These are phyloP conservation scores for Ophiostoma ulmi DNA, from an alignment of 2,329 filamentous ascomycete species.

Conservation along the genomic window DNA sequence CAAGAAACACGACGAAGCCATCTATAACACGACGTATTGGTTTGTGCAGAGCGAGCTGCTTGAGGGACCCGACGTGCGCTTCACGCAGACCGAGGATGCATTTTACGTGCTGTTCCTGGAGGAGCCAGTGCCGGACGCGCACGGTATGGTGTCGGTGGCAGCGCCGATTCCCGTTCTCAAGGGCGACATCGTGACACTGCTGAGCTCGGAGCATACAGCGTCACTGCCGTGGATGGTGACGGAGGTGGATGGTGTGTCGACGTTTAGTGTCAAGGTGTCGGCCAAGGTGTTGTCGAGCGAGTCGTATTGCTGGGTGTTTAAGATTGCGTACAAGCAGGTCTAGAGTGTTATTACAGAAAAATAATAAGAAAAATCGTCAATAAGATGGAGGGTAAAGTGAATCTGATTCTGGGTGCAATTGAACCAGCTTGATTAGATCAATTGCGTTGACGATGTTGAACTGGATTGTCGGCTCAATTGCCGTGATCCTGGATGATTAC, in stretches of 20 bases:
- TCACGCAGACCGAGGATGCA: constrained; percentile 43
- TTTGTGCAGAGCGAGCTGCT: constrained; percentile 34
- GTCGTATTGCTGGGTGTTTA: constrained; percentile 41
- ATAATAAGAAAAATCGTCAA: not conserved
- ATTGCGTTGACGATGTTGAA: not conserved
- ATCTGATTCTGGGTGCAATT: not conserved
- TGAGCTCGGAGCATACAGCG: constrained; percentile 30
- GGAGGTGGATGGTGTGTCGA: constrained; percentile 10
- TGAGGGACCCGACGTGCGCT: constrained; percentile 35
- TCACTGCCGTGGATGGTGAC: constrained; percentile 29
- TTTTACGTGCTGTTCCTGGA: constrained; percentile 41
- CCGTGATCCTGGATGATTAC: not conserved
- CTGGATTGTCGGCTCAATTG: not conserved
- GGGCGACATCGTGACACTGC: constrained; percentile 41
- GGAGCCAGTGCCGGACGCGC: constrained; percentile 29
- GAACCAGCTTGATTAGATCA: not conserved
- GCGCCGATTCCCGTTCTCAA: constrained; percentile 40
- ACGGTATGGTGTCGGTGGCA: constrained; percentile 32
- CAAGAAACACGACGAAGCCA: constrained; percentile 45
- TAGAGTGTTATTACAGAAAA: not conserved
- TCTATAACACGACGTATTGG: constrained; percentile 54
- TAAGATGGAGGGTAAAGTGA: not conserved
- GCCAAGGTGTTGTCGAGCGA: constrained; percentile 33
- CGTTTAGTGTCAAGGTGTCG: constrained; percentile 27
- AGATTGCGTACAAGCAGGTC: constrained; percentile 31